Base-by-base conservation (phyloP, 331 rosid species). In the Saraca asoca region DNA sequence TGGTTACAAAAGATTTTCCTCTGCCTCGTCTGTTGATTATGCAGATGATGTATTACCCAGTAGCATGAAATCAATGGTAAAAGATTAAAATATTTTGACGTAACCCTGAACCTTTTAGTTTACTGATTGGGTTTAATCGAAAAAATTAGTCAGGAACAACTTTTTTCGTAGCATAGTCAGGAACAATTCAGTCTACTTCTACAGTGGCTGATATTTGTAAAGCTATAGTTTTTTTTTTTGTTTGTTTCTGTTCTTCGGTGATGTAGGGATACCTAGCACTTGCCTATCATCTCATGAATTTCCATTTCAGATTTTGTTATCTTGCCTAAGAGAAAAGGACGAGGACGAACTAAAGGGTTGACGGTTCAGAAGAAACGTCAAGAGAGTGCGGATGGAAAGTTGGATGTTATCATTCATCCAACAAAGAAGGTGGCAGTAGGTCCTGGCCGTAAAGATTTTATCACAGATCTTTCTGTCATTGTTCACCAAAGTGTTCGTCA, bases 361-460 rank as follows among this genome's bases (percentile, higher is more conserved):
- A 48, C 0, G 7, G 41, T 79, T 65, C 46, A 79, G 69, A 58
- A 51, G 74, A 79, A 79, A 72, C 80, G 71, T 38, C 64, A 45
- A 59, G 67, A 46, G 68, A 79, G 83, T 60, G 54, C 52, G 7
- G 83, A 79, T 49, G 80, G 83, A 51, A 79, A 79, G 78, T 39
- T 79, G 69, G 83, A 79, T 65, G 83, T 79, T 70, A 7, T 60
- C 13, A 79, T 79, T 66, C 83, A 70, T 75, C 80, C 77, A 7
- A 64, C 67, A 16, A 75, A 52, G 74, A 46, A 74, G 71, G 83
- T 75, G 45, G 78, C 83, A 17, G 59, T 79, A 48, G 80, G 83
- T 75, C 78, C 83, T 2, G 78, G 83, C 43, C 83, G 80, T 19
- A 75, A 60, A 53, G 80, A 75, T 68, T 79, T 79, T 71, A 70